A percentile compares a stretch with the other conserved stretches of the same genome.
These are phyloP conservation scores for Blastomyces gilchristii DNA, from an alignment of 2,329 filamentous ascomycete species.

Conservation along the genomic window DNA sequence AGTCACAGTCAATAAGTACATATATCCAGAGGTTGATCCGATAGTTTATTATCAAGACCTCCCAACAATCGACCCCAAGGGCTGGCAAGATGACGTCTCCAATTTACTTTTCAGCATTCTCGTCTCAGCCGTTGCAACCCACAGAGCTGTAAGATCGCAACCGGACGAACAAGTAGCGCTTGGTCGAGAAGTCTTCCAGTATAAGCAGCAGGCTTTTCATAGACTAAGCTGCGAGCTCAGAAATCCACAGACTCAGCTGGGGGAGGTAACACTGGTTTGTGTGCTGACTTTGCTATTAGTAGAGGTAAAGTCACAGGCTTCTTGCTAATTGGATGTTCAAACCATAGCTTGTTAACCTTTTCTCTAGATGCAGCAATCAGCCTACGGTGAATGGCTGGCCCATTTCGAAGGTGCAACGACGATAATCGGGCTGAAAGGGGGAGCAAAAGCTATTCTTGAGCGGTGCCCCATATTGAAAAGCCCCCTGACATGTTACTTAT, in stretches of 20 bases:
- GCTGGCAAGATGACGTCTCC: conserved; percentile 13
- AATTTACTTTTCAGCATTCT: conserved; percentile 13
- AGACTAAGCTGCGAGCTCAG: conserved; percentile 8
- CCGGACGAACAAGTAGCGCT: conserved; percentile 9
- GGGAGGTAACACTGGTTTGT: conserved; percentile 13
- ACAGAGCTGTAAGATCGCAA: conserved; percentile 13
- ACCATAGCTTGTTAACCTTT: background rate
- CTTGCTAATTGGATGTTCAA: background rate
- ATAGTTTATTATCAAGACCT: conserved; percentile 10
- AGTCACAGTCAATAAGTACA: conserved; percentile 12
- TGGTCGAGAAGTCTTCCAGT: conserved; percentile 13
- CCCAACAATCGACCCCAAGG: conserved; percentile 11
- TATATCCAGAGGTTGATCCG: conserved; percentile 15
- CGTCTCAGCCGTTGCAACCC: conserved; percentile 13
- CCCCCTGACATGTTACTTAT: conserved; percentile 13
- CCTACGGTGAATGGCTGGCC: conserved; percentile 14
- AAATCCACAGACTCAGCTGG: conserved; percentile 10
- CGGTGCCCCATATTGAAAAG: conserved; percentile 7
- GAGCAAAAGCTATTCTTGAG: conserved; percentile 11
- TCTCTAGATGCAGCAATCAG: conserved; percentile 14
- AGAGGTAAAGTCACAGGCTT: conserved; percentile 9
- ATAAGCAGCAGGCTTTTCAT: conserved; percentile 12
- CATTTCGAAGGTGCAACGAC: conserved; percentile 17
- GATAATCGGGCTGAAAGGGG: conserved; percentile 18
- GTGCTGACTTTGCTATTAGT: conserved; percentile 13